A percentile compares a stretch with the other conserved stretches of the same genome.
These are phyloP conservation scores for Wickerhamomyces sydowiorum DNA, from an alignment of 805 yeast genomes.

Conservation along the genomic window DNA sequence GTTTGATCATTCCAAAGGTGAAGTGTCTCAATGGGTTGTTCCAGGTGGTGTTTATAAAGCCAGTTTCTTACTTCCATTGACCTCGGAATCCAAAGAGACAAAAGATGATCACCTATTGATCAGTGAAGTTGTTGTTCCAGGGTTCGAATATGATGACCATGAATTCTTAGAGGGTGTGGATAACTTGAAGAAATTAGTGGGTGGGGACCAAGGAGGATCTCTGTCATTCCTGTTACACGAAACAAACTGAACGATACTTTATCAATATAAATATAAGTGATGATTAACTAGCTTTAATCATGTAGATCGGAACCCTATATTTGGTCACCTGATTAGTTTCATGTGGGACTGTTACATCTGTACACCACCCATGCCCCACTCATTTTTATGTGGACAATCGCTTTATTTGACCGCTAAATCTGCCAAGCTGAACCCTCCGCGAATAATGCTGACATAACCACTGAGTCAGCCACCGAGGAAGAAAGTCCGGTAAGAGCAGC, in stretches of 20 bases:
- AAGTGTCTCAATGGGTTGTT: constrained; percentile 57
- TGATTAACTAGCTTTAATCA: too few species aligned
- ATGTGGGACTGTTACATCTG: too few species aligned
- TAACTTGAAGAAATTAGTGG: constrained; percentile 30
- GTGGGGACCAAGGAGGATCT: constrained; percentile 28
- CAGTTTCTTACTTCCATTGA: constrained; percentile 39
- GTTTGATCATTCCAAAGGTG: constrained; percentile 39
- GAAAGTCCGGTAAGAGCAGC: too few species aligned
- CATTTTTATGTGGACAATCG: too few species aligned
- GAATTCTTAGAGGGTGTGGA: constrained; percentile 32
- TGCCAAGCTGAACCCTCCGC: too few species aligned
- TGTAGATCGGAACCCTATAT: too few species aligned
- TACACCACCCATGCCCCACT: too few species aligned
- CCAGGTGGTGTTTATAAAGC: constrained; percentile 57
- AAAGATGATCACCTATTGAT: constrained; percentile 38
- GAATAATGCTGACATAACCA: too few species aligned
- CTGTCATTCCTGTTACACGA: constrained; percentile 32
- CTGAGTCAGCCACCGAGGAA: too few species aligned
- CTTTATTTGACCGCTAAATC: too few species aligned
- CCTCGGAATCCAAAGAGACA: constrained; percentile 21
- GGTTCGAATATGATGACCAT: constrained; percentile 52
- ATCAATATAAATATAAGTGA: not conserved
- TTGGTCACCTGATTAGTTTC: too few species aligned
- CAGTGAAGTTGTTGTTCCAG: constrained; percentile 58
- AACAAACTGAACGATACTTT: not conserved